Evolutionary conservation across 1,284 basidiomycete genomes (phyloP), one percentile per base, ranked within the genome.

Genomic region (Microbotryomycetes sp.): DNA sequence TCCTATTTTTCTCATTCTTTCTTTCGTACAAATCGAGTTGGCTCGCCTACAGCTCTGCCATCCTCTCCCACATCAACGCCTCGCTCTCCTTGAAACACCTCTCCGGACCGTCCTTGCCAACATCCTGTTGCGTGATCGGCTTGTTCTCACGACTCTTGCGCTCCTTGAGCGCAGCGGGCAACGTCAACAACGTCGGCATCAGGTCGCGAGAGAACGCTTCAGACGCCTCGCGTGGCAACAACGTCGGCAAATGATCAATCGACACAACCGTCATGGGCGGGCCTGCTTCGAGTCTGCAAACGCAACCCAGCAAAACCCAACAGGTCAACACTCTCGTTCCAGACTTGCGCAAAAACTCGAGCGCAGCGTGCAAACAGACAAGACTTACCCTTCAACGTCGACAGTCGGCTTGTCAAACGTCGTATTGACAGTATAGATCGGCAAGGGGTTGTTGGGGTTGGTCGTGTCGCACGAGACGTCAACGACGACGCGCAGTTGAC

Each of bases 391-490:
- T 16, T 61, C 82, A 53, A 96, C 92, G 65, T 86, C 81, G 48
- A 97, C 91, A 2, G 94, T 97, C 13, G 96, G 96, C 67, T 89
- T 82, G 57, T 87, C 84, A 76, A 98, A 98, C 3, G 91, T 94
- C 21, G 96, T 98, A 79, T 97, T 97, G 79, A 96, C 83, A 62
- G 77, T 81, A 79, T 99, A 99, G 68, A 99, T 87, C 18, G 96
- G 96, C 71, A 98, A 87, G 1, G 96, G 96, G 78, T 98, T 99
- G 83, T 89, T 89, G 27, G 94, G 93, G 78, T 99, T 98, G 59
- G 93, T 98, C 27, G 96, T 98, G 77, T 99, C 96, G 79, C 96
- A 98, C 75, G 91, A 96, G 69, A 99, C 96, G 75, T 99, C 96
- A 45, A 98, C 94, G 54, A 98, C 85, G 48, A 93, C 85, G 35